Evolutionary conservation across 371 early-diverging fungal genomes (phyloP).

Genomic region (Zopfochytrium polystomum): DNA sequence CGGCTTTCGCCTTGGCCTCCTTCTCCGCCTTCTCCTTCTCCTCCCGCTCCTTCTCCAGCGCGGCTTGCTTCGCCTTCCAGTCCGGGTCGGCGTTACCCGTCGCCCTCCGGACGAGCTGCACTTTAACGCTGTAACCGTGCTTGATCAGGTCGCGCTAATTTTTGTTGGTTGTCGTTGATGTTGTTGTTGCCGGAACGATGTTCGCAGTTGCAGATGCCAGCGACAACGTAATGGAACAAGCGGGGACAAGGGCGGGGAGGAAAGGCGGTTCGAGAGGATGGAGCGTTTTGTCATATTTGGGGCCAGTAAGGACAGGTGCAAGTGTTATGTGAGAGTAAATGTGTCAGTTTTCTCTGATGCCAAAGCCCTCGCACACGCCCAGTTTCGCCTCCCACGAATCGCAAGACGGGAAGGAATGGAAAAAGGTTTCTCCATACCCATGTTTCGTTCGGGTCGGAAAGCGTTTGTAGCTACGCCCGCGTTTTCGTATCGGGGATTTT

Average conservation of each 20-base stretch:
- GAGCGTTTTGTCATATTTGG: background rate
- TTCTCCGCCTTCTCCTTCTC: background rate
- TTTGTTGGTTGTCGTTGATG: slow-evolving; percentile 18
- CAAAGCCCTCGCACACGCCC: background rate
- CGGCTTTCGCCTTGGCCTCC: background rate
- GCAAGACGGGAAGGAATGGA: background rate
- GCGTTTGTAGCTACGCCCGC: slow-evolving; percentile 53
- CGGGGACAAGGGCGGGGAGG: too few relatives aligned
- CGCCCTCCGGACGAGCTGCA: slow-evolving; percentile 33
- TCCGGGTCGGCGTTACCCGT: slow-evolving; percentile 22
- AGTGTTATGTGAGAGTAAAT: background rate
- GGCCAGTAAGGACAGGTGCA: background rate
- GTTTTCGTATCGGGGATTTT: background rate
- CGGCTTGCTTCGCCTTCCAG: background rate
- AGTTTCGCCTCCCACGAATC: background rate
- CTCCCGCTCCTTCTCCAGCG: background rate
- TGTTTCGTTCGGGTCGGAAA: slow-evolving; percentile 68
- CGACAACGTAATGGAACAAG: too few relatives aligned
- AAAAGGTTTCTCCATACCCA: slow-evolving; percentile 33
- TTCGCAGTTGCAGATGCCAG: background rate
- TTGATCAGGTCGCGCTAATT: slow-evolving; percentile 58
- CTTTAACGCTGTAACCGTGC: slow-evolving; percentile 54
- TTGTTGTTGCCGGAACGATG: background rate
- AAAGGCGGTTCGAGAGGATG: background rate
- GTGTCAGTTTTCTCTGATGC: background rate